phyloP scores from a whole-genome alignment of 2,329 filamentous ascomycete species.

The Alternaria brassicae region DNA sequence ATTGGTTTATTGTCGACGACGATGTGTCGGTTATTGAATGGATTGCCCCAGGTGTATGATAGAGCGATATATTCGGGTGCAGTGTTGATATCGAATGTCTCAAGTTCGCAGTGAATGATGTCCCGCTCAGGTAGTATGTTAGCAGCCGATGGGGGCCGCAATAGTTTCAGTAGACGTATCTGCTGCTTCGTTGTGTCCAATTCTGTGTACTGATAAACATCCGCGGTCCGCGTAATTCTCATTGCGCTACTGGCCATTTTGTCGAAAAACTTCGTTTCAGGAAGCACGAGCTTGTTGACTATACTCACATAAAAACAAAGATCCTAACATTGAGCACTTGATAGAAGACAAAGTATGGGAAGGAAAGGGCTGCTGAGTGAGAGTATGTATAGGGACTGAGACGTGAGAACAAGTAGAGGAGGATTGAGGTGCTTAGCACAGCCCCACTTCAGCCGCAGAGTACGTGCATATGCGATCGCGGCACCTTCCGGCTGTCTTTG shows the following conservation, averaged over 20 bases:
- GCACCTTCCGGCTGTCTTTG: not conserved
- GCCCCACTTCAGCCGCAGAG: slow-evolving; percentile 1
- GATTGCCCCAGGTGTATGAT: slow-evolving; percentile 7
- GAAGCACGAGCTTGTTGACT: not conserved
- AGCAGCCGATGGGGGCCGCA: not conserved
- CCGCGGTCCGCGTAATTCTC: not conserved
- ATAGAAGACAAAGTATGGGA: not conserved
- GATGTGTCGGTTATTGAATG: not conserved
- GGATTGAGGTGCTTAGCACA: not conserved
- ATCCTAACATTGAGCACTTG: not conserved
- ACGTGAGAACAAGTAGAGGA: not conserved
- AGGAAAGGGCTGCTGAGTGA: not conserved
- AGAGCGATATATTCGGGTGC: slow-evolving; percentile 3
- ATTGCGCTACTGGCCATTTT: not conserved
- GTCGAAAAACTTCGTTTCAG: not conserved
- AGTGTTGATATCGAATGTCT: not conserved
- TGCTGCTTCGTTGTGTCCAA: slow-evolving; percentile 1
- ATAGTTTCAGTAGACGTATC: not conserved
- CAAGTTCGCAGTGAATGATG: not conserved
- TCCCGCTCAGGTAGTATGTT: not conserved
- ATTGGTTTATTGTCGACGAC: not conserved
- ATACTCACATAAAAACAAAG: not conserved
- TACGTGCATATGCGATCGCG: not conserved
- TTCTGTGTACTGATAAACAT: not conserved
- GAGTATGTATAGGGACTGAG: not conserved